Base-by-base conservation (phyloP, 2,329 filamentous ascomycete species). In the Arthrinium phaeospermum region DNA sequence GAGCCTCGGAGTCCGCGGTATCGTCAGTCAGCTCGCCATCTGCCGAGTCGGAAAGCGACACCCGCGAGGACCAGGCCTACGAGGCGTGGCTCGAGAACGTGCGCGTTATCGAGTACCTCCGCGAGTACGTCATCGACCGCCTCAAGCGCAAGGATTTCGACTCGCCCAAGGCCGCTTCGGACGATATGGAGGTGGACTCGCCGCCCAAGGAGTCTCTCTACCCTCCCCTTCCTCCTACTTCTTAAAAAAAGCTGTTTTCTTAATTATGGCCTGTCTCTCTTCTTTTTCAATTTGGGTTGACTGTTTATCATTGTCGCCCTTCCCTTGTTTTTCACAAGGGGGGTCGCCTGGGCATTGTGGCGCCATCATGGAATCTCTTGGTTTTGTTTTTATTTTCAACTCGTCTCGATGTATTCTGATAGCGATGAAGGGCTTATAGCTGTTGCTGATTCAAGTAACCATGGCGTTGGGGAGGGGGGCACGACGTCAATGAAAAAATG, bases 31-130 rank as follows among this genome's bases (percentile, higher is more conserved):
- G 85, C 76, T 91, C 90, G 7, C 89, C 89, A 10, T 88, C 88
- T 0, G 85, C 82, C 4, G 84, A 87, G 69, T 90, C 88, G 7
- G 88, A 91, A 74, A 80, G 80, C 3, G 86, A 85, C 73, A 85
- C 85, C 57, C 86, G 86, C 71, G 88, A 90, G 77, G 87, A 88
- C 37, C 89, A 91, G 78, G 86, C 86, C 71, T 90, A 92, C 79
- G 90, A 92, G 77, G 84, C 86, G 71, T 92, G 90, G 90, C 82
- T 92, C 16, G 89, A 91, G 81, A 91, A 92, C 78, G 88, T 92
- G 79, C 89, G 90, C 47, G 86, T 89, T 70, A 90, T 92, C 70
- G 91, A 92, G 82, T 87, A 84, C 61, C 85, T 92, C 49, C 85
- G 90, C 51, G 86, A 88, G 74, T 88, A 89, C 73, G 85, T 92